Conservation (phyloP, 176 grass and related monocot genomes). For the Carex kokanica region DNA sequence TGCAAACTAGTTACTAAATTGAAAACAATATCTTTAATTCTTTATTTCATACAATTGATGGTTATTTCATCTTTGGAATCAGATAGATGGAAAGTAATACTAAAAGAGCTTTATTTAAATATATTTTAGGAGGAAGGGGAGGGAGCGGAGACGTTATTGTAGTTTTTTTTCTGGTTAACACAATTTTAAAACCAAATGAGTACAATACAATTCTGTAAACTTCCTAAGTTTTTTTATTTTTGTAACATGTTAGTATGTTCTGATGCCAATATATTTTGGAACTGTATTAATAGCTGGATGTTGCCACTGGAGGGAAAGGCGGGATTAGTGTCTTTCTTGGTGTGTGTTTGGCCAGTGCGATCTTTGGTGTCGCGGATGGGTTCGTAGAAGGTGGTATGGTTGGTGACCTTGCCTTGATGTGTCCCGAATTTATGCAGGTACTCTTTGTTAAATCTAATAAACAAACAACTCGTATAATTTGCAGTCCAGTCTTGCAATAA, state of each 20-base stretch:
- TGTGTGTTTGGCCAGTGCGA: slow-evolving; percentile 35
- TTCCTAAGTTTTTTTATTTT: not conserved
- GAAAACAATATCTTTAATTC: not conserved
- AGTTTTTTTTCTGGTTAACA: not conserved
- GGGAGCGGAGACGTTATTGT: too few species aligned
- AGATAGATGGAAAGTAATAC: not conserved
- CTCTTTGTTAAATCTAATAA: not conserved
- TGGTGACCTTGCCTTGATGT: slow-evolving; percentile 69
- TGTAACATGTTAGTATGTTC: not conserved
- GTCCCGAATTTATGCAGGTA: slow-evolving; percentile 60
- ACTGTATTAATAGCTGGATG: slow-evolving; percentile 42
- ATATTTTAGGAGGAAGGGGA: not conserved
- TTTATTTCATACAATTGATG: not conserved
- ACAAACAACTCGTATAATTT: not conserved
- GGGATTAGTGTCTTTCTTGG: slow-evolving; percentile 52
- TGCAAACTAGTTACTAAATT: not conserved
- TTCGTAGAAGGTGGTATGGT: slow-evolving; percentile 69
- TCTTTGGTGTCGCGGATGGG: slow-evolving; percentile 55
- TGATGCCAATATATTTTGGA: not conserved
- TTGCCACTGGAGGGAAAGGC: slow-evolving; percentile 49
- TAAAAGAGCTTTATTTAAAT: not conserved
- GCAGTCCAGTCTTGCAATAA: not conserved
- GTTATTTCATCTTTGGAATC: not conserved
- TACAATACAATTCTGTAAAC: not conserved
- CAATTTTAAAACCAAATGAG: not conserved